A percentile compares a stretch with the other conserved stretches of the same genome.
phyloP scores from a whole-genome alignment of 345 rosid genomes.

The Boechera retrofracta region DNA sequence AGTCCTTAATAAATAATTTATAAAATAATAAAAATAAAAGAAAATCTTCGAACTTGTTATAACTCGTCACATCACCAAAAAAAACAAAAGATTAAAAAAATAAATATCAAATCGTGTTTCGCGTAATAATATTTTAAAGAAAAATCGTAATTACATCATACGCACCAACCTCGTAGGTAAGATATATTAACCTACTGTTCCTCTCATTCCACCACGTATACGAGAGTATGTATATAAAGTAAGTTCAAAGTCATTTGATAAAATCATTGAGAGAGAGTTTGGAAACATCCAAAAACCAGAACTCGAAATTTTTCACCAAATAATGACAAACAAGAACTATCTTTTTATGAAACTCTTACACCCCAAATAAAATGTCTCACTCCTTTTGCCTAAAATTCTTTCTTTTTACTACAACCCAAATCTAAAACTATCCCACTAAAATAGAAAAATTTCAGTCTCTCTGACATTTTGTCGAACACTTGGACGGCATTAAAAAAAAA shows the following conservation, averaged over 20 bases:
- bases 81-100: conserved; percentile 13
- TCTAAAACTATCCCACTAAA: background rate
- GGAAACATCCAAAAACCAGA: conserved; percentile 39
- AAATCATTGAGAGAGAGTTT: conserved; percentile 21
- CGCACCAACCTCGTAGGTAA: conserved; percentile 38
- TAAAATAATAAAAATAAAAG: background rate
- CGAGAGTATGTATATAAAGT: background rate
- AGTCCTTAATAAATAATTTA: background rate
- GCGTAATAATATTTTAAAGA: conserved; percentile 9
- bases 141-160: conserved; percentile 11
- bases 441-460: background rate
- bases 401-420: background rate
- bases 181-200: background rate
- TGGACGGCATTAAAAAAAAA: background rate
- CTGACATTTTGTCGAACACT: conserved; percentile 26
- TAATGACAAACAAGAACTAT: conserved; percentile 38
- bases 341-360: conserved; percentile 31
- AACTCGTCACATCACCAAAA: conserved; percentile 38
- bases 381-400: conserved; percentile 11
- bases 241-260: background rate
- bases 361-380: background rate
- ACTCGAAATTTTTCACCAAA: conserved; percentile 29
- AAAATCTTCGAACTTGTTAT: background rate
- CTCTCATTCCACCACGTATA: conserved; percentile 18
- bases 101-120: conserved; percentile 26